phyloP scores from a whole-genome alignment of 78 protist genomes.

The Dictyostelium brefeldianum region DNA sequence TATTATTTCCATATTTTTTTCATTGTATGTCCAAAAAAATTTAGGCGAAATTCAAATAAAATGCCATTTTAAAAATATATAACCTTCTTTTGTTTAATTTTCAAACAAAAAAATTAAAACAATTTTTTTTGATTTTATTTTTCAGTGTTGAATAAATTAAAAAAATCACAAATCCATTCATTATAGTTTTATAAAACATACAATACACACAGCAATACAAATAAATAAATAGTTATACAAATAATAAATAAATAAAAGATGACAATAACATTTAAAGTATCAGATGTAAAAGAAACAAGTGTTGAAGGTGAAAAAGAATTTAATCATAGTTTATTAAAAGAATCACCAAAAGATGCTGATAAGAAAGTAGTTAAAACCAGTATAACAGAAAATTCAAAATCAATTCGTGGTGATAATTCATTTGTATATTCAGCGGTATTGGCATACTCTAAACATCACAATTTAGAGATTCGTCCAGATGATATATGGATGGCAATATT shows the following conservation, averaged over 20 bases:
- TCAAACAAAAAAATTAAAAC: too few species aligned
- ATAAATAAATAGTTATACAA: too few species aligned
- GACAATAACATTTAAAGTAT: background rate
- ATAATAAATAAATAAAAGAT: background rate
- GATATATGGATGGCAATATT: conserved; percentile 58
- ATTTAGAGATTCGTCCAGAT: conserved; percentile 47
- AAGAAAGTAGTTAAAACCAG: background rate
- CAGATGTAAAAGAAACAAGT: background rate
- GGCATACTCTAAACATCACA: conserved; percentile 40
- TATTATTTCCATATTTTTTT: too few species aligned
- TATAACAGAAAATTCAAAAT: background rate
- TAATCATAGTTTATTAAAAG: background rate
- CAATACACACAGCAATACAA: too few species aligned
- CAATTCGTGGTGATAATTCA: conserved; percentile 5
- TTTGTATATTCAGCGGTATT: conserved; percentile 6
- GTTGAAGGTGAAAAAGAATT: background rate
- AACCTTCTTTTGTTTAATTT: too few species aligned
- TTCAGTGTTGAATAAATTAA: too few species aligned
- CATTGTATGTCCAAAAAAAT: too few species aligned
- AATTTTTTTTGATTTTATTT: too few species aligned
- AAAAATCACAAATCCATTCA: too few species aligned
- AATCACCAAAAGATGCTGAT: background rate
- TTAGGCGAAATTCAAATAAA: too few species aligned
- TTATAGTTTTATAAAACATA: too few species aligned
- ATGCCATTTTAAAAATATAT: too few species aligned